Percentiles rank a stretch among this genome's conserved stretches.
These are phyloP conservation scores for Marvania coccoides DNA, from an alignment of 139 green algal species.

Conservation along the genomic window DNA sequence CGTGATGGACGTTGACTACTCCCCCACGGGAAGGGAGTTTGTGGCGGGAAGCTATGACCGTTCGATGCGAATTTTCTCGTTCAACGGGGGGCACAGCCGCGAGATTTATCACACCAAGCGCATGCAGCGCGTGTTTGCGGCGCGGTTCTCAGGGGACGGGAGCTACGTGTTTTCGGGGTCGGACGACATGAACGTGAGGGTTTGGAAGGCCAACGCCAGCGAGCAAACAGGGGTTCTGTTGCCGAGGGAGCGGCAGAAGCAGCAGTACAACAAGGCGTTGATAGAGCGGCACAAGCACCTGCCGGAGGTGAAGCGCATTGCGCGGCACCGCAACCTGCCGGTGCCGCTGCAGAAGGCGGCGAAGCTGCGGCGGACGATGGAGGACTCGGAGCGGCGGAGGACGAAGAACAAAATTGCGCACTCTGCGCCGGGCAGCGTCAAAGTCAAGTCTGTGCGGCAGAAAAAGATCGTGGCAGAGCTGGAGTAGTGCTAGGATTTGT, in stretches of 20 bases:
- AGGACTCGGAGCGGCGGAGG: conserved; percentile 70
- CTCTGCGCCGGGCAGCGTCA: conserved; percentile 63
- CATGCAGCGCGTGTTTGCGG: conserved; percentile 91
- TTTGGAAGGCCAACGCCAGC: conserved; percentile 73
- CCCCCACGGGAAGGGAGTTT: conserved; percentile 94
- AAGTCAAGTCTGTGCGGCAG: conserved; percentile 76
- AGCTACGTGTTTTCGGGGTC: conserved; percentile 87
- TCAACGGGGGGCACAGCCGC: conserved; percentile 72
- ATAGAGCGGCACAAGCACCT: conserved; percentile 92
- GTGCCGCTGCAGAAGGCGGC: conserved; percentile 76
- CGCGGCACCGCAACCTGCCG: conserved; percentile 80
- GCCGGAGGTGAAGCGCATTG: conserved; percentile 88
- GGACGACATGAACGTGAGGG: conserved; percentile 61
- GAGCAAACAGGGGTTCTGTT: conserved; percentile 82
- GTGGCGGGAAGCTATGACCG: conserved; percentile 93
- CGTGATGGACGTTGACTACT: conserved; percentile 98
- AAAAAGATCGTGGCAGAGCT: conserved; percentile 82
- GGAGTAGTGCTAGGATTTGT: conserved; percentile 55
- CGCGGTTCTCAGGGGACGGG: conserved; percentile 82
- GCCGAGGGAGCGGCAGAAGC: conserved; percentile 77
- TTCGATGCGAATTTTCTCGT: conserved; percentile 84
- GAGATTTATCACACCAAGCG: conserved; percentile 93
- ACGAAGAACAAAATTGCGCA: conserved; percentile 66
- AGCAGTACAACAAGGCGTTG: conserved; percentile 74
- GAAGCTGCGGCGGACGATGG: conserved; percentile 59